These are phyloP conservation scores for Endocalyx cinctus DNA, from an alignment of 2,329 filamentous ascomycete species.

Conservation along the genomic window DNA sequence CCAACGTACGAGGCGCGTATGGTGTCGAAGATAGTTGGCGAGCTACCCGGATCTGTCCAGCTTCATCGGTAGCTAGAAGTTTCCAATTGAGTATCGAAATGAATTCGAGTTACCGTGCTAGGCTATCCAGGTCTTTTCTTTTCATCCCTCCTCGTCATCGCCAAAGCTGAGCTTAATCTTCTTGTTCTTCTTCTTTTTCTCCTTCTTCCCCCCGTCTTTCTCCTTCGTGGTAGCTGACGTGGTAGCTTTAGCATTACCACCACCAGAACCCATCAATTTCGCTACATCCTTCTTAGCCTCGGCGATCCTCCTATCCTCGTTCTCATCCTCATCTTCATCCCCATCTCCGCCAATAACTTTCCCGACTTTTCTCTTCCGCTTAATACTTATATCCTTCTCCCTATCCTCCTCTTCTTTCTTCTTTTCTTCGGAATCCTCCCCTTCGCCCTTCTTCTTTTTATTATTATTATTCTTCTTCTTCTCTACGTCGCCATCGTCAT, in stretches of 20 bases:
- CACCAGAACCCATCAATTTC: slow-evolving; percentile 8
- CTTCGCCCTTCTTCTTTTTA: slow-evolving; percentile 7
- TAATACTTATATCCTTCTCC: slow-evolving; percentile 37
- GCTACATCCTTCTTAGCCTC: slow-evolving; percentile 1
- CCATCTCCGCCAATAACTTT: slow-evolving; percentile 40
- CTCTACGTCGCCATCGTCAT: slow-evolving; percentile 27
- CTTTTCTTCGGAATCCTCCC: slow-evolving; percentile 10
- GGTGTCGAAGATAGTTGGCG: too few relatives aligned
- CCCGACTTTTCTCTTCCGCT: slow-evolving; percentile 52
- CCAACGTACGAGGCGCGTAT: too few relatives aligned
- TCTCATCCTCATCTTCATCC: slow-evolving; percentile 21
- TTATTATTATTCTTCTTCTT: slow-evolving; percentile 12
- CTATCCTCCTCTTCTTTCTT: slow-evolving; percentile 28
- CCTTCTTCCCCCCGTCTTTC: slow-evolving; percentile 3
- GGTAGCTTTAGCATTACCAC: slow-evolving; percentile 1
- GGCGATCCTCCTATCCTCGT: slow-evolving; percentile 7
- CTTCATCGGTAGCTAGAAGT: too few relatives aligned
- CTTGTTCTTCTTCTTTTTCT: slow-evolving; percentile 50
- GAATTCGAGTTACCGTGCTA: neutral
- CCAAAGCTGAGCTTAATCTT: slow-evolving; percentile 67
- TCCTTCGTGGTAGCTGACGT: slow-evolving; percentile 7
- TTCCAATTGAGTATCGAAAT: too few relatives aligned
- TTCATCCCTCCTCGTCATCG: slow-evolving; percentile 50
- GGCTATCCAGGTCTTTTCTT: neutral
- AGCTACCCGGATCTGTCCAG: too few relatives aligned